Percentiles rank a stretch among this genome's conserved stretches.
Conservation (phyloP, 1,139 yeast genomes). For the Pichia sp. region DNA sequence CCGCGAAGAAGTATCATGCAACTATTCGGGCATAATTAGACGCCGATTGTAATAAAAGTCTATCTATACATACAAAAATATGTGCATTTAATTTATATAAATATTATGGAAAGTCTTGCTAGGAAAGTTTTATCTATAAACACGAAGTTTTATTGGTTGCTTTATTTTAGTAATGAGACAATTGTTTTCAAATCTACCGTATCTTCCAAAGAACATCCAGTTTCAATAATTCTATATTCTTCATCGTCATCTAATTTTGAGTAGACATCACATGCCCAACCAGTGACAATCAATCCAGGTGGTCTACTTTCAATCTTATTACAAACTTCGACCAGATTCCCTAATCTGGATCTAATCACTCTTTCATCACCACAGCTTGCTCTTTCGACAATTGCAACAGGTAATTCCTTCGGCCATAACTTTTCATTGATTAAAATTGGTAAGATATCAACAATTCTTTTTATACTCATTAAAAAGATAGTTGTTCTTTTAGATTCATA, state of each 20-base stretch:
- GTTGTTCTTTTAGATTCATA: conserved; percentile 70
- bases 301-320: conserved; percentile 85
- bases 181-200: conserved; percentile 64
- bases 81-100: too few species aligned
- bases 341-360: conserved; percentile 64
- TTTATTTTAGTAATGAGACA: too few species aligned
- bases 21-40: too few species aligned
- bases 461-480: conserved; percentile 85
- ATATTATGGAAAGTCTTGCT: too few species aligned
- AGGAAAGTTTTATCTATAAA: too few species aligned
- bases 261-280: conserved; percentile 67
- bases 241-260: conserved; percentile 28
- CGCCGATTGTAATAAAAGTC: too few species aligned
- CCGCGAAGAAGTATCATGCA: too few species aligned
- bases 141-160: too few species aligned
- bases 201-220: conserved; percentile 43
- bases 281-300: conserved; percentile 84
- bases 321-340: conserved; percentile 61
- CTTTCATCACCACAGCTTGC: conserved; percentile 94
- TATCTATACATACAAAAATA: too few species aligned
- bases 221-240: conserved; percentile 41
- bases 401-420: conserved; percentile 64
- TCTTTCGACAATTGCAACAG: conserved; percentile 82
- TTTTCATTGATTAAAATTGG: conserved; percentile 41
- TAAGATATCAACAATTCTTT: conserved; percentile 64